phyloP scores from a whole-genome alignment of 2,329 filamentous ascomycete species.

The Orbilia brochopaga region DNA sequence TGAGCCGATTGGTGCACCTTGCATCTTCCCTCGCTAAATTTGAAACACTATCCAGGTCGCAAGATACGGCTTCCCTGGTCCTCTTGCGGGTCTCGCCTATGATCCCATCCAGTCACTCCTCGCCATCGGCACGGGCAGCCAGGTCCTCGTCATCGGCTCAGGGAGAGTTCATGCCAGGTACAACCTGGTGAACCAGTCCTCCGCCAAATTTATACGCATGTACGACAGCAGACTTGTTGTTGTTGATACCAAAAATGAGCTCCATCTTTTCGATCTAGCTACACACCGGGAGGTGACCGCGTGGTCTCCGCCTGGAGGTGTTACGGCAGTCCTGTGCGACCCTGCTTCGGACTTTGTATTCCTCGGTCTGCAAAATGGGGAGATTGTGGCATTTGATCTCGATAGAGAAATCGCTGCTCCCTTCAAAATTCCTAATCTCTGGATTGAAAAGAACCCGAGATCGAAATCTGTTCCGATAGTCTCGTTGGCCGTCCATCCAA shows the following conservation, averaged over 20 bases:
- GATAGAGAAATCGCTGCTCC: conserved; percentile 74
- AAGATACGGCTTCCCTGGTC: conserved; percentile 57
- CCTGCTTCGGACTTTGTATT: conserved; percentile 93
- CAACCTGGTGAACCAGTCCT: conserved; percentile 72
- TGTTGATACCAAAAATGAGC: conserved; percentile 82
- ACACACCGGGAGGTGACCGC: conserved; percentile 18
- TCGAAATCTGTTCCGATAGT: conserved; percentile 72
- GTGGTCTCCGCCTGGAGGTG: conserved; percentile 72
- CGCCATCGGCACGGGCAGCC: conserved; percentile 84
- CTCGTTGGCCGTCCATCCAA: conserved; percentile 81
- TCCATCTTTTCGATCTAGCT: conserved; percentile 74
- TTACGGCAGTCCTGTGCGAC: conserved; percentile 77
- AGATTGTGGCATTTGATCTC: conserved; percentile 89
- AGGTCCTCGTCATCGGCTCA: conserved; percentile 88
- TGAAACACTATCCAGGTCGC: conserved; percentile 23
- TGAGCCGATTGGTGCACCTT: conserved; percentile 2
- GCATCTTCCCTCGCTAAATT: conserved; percentile 14
- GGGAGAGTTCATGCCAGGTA: conserved; percentile 78
- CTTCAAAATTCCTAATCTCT: conserved; percentile 86
- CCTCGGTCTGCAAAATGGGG: conserved; percentile 79
- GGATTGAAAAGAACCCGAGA: conserved; percentile 74
- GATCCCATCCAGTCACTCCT: conserved; percentile 92
- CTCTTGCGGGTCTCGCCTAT: conserved; percentile 79
- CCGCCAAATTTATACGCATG: conserved; percentile 80
- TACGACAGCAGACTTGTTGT: conserved; percentile 83